Percentiles rank a stretch among this genome's conserved stretches.
phyloP scores from a whole-genome alignment of 2,329 filamentous ascomycete species.

The Aspergillus costaricaensis region DNA sequence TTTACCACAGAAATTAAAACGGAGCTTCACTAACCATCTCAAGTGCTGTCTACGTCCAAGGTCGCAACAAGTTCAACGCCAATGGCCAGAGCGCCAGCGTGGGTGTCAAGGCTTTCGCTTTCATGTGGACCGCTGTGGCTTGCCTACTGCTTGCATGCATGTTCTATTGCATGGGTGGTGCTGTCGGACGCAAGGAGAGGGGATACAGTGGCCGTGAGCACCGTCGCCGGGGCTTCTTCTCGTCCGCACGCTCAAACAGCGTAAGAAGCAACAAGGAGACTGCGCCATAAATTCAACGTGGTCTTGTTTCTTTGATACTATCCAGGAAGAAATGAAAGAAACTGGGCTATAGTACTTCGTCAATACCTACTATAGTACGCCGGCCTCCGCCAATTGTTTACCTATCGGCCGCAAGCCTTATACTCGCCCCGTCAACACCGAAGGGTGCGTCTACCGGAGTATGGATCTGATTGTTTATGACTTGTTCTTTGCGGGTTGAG shows the following conservation, averaged over 20 bases:
- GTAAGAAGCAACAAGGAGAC: conserved; percentile 33
- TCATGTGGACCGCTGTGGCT: conserved; percentile 62
- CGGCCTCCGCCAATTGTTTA: background rate
- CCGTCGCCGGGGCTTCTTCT: conserved; percentile 43
- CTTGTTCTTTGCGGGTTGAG: background rate
- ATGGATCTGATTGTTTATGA: background rate
- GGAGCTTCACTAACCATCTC: conserved; percentile 20
- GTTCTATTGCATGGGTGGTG: conserved; percentile 57
- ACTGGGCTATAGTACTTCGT: background rate
- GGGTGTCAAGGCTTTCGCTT: conserved; percentile 60
- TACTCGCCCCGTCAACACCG: background rate
- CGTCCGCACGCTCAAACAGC: conserved; percentile 31
- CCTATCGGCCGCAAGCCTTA: background rate
- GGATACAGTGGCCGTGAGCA: conserved; percentile 42
- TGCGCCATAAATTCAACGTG: conserved; percentile 25
- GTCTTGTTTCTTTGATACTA: background rate
- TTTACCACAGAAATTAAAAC: conserved; percentile 20
- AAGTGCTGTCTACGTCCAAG: conserved; percentile 62
- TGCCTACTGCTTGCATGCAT: conserved; percentile 58
- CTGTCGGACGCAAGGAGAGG: conserved; percentile 31
- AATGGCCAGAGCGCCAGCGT: conserved; percentile 53
- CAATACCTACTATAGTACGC: background rate
- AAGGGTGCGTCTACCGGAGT: background rate
- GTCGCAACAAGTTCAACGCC: conserved; percentile 56
- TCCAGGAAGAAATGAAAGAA: background rate